Evolutionary conservation across 2,329 filamentous ascomycete genomes (phyloP).

Genomic region (Hyphodiscus sp.): DNA sequence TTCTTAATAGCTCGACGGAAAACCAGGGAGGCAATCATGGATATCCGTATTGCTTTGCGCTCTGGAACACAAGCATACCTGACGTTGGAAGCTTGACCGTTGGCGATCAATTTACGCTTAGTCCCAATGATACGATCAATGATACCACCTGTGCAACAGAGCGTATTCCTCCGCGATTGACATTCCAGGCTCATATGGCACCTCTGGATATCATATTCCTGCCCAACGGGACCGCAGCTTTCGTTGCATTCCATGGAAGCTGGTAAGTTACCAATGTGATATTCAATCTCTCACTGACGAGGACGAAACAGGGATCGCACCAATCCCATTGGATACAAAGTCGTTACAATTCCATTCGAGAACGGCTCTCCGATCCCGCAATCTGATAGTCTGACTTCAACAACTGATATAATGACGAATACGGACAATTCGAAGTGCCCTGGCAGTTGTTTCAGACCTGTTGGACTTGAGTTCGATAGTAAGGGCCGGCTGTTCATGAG

Average conservation of each 20-base stretch:
- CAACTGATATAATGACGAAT: slow-evolving; percentile 50
- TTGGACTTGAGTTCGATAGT: slow-evolving; percentile 46
- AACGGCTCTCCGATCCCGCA: slow-evolving; percentile 37
- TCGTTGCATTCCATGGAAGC: slow-evolving; percentile 44
- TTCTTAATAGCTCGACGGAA: slow-evolving; percentile 33
- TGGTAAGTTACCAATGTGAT: slow-evolving; percentile 9
- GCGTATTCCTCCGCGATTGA: slow-evolving; percentile 47
- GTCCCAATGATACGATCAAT: slow-evolving; percentile 33
- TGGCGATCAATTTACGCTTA: slow-evolving; percentile 45
- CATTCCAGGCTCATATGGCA: slow-evolving; percentile 60
- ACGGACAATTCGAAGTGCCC: slow-evolving; percentile 47
- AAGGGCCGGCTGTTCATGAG: slow-evolving; percentile 16
- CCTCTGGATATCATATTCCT: slow-evolving; percentile 68
- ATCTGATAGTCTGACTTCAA: slow-evolving; percentile 39
- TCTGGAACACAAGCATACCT: slow-evolving; percentile 52
- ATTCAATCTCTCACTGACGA: neutral
- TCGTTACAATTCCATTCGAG: slow-evolving; percentile 37
- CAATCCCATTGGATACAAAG: slow-evolving; percentile 40
- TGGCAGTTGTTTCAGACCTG: slow-evolving; percentile 54
- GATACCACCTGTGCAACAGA: slow-evolving; percentile 40
- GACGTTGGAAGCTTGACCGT: slow-evolving; percentile 35
- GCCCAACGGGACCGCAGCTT: slow-evolving; percentile 49
- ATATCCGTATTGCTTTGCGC: slow-evolving; percentile 63
- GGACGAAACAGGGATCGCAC: slow-evolving; percentile 46
- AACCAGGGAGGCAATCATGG: slow-evolving; percentile 53